These are phyloP conservation scores for Blastocystis hominis DNA, from an alignment of 352 stramenopile genomes.

Conservation along the genomic window DNA sequence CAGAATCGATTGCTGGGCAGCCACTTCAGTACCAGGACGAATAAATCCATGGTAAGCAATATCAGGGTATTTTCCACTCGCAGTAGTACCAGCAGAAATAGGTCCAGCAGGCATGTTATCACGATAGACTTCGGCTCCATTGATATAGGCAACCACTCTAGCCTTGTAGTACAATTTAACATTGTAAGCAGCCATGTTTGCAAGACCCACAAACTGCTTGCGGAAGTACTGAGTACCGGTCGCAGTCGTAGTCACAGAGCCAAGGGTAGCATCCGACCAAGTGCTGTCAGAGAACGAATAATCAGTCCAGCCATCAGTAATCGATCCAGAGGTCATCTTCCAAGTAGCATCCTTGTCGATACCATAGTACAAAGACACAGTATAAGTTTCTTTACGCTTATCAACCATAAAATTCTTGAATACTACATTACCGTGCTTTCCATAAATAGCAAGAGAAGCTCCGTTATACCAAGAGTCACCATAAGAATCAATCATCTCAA, in stretches of 20 bases:
- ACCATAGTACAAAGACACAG: too few relatives aligned
- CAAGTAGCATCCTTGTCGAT: too few relatives aligned
- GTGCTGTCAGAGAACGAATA: too few relatives aligned
- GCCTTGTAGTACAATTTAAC: conserved; percentile 7
- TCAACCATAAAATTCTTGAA: not conserved
- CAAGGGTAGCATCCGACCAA: too few relatives aligned
- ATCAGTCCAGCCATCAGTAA: too few relatives aligned
- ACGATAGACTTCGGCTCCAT: too few relatives aligned
- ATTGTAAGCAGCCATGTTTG: conserved; percentile 19
- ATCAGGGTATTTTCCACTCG: not conserved
- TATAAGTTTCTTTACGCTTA: not conserved
- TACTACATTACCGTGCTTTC: not conserved
- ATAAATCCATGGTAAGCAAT: too few relatives aligned
- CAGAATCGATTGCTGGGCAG: too few relatives aligned
- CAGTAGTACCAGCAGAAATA: not conserved
- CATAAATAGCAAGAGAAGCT: not conserved
- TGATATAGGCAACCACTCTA: too few relatives aligned
- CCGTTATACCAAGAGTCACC: conserved; percentile 5
- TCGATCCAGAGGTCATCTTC: too few relatives aligned
- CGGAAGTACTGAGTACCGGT: conserved; percentile 27
- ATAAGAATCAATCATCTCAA: not conserved
- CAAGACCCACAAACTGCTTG: not conserved
- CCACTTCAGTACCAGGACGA: too few relatives aligned
- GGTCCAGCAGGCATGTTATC: not conserved
- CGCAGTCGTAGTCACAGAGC: too few relatives aligned